These are phyloP conservation scores for Tetratostichococcus sp. DNA, from an alignment of 139 green algal species.

Conservation along the genomic window DNA sequence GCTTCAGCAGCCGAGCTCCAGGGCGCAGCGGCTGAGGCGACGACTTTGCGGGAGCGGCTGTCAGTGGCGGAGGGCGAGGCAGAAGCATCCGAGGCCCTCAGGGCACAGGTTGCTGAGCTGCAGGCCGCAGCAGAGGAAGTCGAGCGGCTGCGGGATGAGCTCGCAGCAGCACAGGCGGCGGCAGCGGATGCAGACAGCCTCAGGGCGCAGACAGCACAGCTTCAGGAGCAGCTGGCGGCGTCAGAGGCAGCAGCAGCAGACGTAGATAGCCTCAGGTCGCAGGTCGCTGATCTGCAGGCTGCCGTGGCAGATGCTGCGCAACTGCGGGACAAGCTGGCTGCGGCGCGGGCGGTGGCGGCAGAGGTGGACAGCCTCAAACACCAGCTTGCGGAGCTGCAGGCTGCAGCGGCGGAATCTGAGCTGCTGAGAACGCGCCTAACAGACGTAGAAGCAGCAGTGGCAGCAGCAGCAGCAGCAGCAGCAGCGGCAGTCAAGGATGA, in stretches of 20 bases:
- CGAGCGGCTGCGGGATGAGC: conserved; percentile 13
- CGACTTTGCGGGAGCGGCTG: not conserved
- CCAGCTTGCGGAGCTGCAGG: conserved; percentile 4
- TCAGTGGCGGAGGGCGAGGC: not conserved
- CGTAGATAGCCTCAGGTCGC: not conserved
- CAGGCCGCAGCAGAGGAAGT: conserved; percentile 2
- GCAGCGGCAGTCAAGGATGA: not conserved
- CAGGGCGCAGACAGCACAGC: not conserved
- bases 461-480: too few relatives aligned
- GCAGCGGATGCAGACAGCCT: not conserved
- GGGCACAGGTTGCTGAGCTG: not conserved
- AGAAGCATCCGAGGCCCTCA: not conserved
- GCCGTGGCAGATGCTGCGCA: too few relatives aligned
- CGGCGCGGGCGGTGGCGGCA: too few relatives aligned
- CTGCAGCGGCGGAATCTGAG: not conserved
- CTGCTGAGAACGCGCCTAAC: too few relatives aligned
- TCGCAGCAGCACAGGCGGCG: not conserved
- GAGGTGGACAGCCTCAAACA: too few relatives aligned
- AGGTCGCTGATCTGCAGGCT: too few relatives aligned
- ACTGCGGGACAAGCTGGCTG: too few relatives aligned
- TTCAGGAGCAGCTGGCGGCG: not conserved
- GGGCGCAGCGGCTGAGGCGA: not conserved
- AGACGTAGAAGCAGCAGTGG: too few relatives aligned
- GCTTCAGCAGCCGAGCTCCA: not conserved
- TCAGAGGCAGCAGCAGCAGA: too few relatives aligned